Conservation (phyloP, 140 eudicot genomes). For the Oenanthe javanica region DNA sequence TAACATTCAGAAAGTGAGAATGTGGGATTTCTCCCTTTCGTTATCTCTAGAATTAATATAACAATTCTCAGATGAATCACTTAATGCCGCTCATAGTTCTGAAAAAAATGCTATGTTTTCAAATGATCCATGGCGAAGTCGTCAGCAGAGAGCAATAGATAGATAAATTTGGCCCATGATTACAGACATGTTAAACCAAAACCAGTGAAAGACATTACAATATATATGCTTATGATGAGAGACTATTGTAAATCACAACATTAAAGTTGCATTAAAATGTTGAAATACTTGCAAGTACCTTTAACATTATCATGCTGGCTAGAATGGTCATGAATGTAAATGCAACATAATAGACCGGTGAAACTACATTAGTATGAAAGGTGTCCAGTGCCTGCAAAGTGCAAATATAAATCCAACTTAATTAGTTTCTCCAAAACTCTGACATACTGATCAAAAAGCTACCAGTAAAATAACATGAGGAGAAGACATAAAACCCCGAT, state of each 20-base stretch:
- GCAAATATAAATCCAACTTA: conserved; percentile 20
- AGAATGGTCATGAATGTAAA: conserved; percentile 84
- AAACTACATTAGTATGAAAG: conserved; percentile 74
- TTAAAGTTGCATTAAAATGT: no score
- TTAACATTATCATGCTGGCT: conserved; percentile 91
- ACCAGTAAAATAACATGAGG: neutral
- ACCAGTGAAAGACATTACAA: neutral
- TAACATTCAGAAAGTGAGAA: neutral
- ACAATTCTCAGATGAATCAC: neutral
- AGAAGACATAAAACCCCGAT: neutral
- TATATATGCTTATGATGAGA: neutral
- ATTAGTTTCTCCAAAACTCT: neutral
- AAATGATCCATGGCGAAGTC: no score
- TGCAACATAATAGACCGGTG: conserved; percentile 92
- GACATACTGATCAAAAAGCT: neutral
- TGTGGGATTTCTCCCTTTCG: neutral
- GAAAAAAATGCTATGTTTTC: no score
- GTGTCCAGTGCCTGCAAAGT: conserved; percentile 92
- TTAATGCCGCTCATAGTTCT: neutral
- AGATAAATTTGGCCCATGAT: neutral
- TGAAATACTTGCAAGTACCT: conserved; percentile 36
- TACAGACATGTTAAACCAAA: neutral
- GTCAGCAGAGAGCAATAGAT: no score
- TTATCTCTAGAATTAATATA: neutral
- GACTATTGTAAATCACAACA: neutral